Conservation (phyloP, 768 basidiomycete species). For the Bullera alba region DNA sequence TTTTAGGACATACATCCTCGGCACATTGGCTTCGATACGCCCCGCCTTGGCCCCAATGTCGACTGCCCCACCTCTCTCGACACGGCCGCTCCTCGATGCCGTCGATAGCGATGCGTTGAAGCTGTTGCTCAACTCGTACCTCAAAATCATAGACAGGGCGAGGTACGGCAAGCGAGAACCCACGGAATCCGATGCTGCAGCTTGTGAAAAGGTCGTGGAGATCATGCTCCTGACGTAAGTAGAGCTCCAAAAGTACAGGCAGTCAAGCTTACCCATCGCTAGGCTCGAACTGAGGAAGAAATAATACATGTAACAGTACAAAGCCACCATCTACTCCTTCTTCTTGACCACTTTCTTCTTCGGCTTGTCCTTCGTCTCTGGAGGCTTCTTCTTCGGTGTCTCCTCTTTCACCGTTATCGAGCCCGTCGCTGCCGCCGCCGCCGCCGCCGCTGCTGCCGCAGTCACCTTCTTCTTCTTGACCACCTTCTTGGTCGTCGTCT, state of each 20-base stretch:
- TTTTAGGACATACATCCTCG: slow-evolving; percentile 25
- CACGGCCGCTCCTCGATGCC: slow-evolving; percentile 17
- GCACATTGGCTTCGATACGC: slow-evolving; percentile 23
- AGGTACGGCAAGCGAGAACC: slow-evolving; percentile 37
- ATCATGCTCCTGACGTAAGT: slow-evolving; percentile 36
- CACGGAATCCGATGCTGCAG: slow-evolving; percentile 33
- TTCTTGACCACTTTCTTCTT: no score
- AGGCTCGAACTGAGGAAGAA: slow-evolving; percentile 14
- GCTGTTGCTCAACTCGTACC: slow-evolving; percentile 29
- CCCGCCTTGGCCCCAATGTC: slow-evolving; percentile 13
- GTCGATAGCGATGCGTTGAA: slow-evolving; percentile 14
- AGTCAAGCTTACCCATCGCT: slow-evolving; percentile 4
- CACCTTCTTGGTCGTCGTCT: slow-evolving; percentile 12
- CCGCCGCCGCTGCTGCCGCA: neutral
- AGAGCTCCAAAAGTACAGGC: neutral
- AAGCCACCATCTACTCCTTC: no score
- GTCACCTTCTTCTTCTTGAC: slow-evolving; percentile 21
- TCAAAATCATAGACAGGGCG: slow-evolving; percentile 29
- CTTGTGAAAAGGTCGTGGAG: slow-evolving; percentile 36
- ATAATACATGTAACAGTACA: neutral
- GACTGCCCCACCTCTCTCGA: slow-evolving; percentile 11
- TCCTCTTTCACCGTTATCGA: slow-evolving; percentile 7
- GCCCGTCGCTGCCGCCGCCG: neutral
- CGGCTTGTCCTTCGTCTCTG: slow-evolving; percentile 11
- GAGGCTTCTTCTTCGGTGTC: slow-evolving; percentile 15